A percentile compares a stretch with the other conserved stretches of the same genome.
Evolutionary conservation across 176 grass and related monocot genomes (phyloP).

Genomic region (Ananas comosus): DNA sequence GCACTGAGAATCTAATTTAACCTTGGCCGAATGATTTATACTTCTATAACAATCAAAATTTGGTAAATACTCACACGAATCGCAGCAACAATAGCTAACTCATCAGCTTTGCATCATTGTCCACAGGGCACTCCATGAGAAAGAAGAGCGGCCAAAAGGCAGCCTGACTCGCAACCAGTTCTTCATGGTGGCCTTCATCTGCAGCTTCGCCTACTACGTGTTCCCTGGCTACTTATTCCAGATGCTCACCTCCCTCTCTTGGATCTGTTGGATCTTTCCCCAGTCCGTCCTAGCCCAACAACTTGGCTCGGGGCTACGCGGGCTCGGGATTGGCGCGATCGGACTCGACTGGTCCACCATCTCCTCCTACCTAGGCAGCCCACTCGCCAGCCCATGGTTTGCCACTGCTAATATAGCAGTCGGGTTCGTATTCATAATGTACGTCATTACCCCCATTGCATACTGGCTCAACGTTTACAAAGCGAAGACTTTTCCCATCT

Average conservation of each 20-base stretch:
- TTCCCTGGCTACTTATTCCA: constrained; percentile 86
- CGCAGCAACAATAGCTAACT: background rate
- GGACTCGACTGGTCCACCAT: constrained; percentile 75
- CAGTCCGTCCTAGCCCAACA: constrained; percentile 65
- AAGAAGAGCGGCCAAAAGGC: constrained; percentile 44
- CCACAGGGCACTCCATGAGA: constrained; percentile 61
- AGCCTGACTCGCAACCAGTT: constrained; percentile 76
- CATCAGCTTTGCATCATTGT: background rate
- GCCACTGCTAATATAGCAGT: constrained; percentile 77
- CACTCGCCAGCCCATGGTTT: constrained; percentile 94
- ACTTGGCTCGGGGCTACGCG: constrained; percentile 60
- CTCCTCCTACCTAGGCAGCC: constrained; percentile 79
- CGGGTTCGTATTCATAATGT: constrained; percentile 67
- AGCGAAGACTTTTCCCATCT: constrained; percentile 71
- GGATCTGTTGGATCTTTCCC: constrained; percentile 86
- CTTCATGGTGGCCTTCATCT: constrained; percentile 65
- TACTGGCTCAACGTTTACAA: constrained; percentile 81
- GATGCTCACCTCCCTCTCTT: constrained; percentile 91
- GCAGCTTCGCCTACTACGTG: constrained; percentile 76
- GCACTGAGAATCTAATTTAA: too few relatives aligned
- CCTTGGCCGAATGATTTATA: too few relatives aligned
- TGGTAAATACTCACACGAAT: background rate
- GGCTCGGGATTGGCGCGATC: constrained; percentile 61
- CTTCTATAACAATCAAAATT: too few relatives aligned
- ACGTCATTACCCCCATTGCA: constrained; percentile 46